Evolutionary conservation across 192 early-diverging fungal species (phyloP).

Genomic region (Gaertneriomyces sp.): DNA sequence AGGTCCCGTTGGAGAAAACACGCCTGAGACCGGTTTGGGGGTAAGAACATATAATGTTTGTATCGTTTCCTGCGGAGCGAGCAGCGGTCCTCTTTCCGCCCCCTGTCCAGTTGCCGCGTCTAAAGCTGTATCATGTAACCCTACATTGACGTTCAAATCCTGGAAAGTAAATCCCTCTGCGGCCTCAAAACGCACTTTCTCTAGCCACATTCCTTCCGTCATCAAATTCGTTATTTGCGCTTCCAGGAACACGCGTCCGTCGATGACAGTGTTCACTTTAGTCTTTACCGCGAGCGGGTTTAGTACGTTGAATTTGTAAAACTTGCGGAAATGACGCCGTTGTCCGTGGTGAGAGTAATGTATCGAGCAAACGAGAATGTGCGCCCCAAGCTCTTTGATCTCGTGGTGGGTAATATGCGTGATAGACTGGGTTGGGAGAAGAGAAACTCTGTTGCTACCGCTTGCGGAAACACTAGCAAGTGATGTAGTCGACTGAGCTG

Average conservation of each 20-base stretch:
- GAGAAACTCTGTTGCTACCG: conserved; percentile 25
- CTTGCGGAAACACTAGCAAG: background rate
- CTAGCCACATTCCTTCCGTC: conserved; percentile 74
- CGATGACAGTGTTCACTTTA: conserved; percentile 77
- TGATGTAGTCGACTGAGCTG: background rate
- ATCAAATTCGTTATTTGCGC: conserved; percentile 92
- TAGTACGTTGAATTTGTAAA: conserved; percentile 94
- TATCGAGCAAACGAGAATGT: conserved; percentile 84
- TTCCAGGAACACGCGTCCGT: conserved; percentile 66
- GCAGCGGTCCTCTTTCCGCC: conserved; percentile 11
- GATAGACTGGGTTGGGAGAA: conserved; percentile 67
- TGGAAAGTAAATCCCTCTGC: conserved; percentile 64
- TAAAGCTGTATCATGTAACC: background rate
- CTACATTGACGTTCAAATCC: conserved; percentile 58
- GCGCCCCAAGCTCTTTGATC: conserved; percentile 91
- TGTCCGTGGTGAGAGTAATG: conserved; percentile 61
- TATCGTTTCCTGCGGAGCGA: background rate
- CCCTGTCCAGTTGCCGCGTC: conserved; percentile 16
- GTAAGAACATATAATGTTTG: conserved; percentile 5
- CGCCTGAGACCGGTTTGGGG: conserved; percentile 25
- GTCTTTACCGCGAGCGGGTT: conserved; percentile 97
- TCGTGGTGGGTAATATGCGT: conserved; percentile 85
- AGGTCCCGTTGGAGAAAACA: conserved; percentile 74
- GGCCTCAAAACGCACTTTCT: conserved; percentile 82
- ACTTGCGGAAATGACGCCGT: conserved; percentile 75